These are phyloP conservation scores for Aspergillus sp. DNA, from an alignment of 2,329 filamentous ascomycete genomes.

Conservation along the genomic window DNA sequence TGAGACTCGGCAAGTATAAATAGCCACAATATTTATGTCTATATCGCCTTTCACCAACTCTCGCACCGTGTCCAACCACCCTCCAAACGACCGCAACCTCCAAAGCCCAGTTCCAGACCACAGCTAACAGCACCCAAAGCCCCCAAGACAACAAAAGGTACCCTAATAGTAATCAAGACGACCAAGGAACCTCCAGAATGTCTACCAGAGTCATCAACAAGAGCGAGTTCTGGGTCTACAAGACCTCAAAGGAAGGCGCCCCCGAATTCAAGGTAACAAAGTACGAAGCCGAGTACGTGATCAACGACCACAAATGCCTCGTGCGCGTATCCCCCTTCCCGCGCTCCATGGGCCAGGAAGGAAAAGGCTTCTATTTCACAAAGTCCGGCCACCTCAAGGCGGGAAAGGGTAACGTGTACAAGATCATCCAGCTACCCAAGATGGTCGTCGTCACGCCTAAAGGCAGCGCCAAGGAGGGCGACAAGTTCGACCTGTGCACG, in stretches of 20 bases:
- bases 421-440: background rate
- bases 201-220: background rate
- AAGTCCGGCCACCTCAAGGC: background rate
- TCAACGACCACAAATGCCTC: background rate
- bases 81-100: too few species aligned
- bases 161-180: too few species aligned
- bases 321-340: background rate
- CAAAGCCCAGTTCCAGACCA: too few species aligned
- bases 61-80: too few species aligned
- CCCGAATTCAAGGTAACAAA: background rate
- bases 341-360: background rate
- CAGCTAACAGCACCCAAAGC: too few species aligned
- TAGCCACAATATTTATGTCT: too few species aligned
- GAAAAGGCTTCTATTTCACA: background rate
- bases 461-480: too few species aligned
- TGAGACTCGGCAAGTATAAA: too few species aligned
- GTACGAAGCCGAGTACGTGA: background rate
- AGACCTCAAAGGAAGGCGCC: background rate
- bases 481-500: too few species aligned
- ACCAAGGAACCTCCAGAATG: background rate
- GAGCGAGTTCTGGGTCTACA: background rate
- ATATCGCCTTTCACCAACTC: too few species aligned
- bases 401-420: background rate
- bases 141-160: too few species aligned
- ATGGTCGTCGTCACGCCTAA: background rate